Evolutionary conservation across 805 yeast genomes (phyloP).

Genomic region (Nakazawaea sp.): DNA sequence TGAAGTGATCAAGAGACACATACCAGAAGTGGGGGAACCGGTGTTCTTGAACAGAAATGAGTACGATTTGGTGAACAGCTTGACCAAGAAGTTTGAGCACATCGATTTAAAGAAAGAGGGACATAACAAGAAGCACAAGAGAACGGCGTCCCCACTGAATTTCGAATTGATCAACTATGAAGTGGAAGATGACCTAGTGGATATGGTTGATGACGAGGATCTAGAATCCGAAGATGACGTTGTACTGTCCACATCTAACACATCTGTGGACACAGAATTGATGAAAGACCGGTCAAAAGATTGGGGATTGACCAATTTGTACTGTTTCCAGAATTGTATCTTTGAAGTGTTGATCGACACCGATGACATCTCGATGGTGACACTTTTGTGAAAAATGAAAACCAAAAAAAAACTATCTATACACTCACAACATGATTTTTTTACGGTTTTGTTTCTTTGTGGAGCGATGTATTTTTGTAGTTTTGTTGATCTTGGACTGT

Average conservation of each 20-base stretch:
- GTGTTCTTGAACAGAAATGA: constrained; percentile 26
- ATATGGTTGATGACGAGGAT: constrained; percentile 8
- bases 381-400: constrained; percentile 16
- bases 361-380: constrained; percentile 20
- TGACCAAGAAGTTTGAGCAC: constrained; percentile 2
- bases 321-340: constrained; percentile 18
- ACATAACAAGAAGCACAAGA: neutral
- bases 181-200: constrained; percentile 12
- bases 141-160: constrained; percentile 1
- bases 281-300: constrained; percentile 18
- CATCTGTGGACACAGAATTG: neutral
- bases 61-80: constrained; percentile 21
- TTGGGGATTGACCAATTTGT: constrained; percentile 28
- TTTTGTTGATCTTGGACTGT: neutral
- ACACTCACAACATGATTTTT: neutral
- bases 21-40: constrained; percentile 13
- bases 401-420: neutral
- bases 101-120: neutral
- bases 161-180: constrained; percentile 24
- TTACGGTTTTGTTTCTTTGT: neutral
- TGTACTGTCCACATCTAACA: neutral
- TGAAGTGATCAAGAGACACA: neutral
- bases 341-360: constrained; percentile 26
- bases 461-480: neutral
- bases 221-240: constrained; percentile 10